Conservation (phyloP, 257 asterid genomes). For the Scutellaria minor region DNA sequence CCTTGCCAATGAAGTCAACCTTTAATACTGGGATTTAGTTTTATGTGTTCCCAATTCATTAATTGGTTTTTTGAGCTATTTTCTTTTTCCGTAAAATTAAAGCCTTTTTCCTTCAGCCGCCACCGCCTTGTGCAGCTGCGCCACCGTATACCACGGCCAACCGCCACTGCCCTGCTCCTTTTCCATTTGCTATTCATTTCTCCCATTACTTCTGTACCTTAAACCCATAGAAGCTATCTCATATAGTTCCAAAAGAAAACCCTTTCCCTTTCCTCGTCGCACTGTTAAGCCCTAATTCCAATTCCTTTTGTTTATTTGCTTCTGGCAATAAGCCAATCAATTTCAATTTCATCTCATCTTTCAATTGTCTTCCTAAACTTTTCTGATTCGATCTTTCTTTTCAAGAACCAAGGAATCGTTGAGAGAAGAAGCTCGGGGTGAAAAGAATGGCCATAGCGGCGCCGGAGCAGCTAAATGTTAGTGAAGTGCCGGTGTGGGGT, state of each 20-base stretch:
- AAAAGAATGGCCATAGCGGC: slow-evolving; percentile 71
- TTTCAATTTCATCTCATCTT: slow-evolving; percentile 2
- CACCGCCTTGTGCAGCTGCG: slow-evolving; percentile 18
- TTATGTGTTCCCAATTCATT: too few relatives aligned
- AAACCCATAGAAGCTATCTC: background rate
- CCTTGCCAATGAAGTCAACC: too few relatives aligned
- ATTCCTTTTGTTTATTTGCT: background rate
- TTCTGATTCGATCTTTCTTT: slow-evolving; percentile 16
- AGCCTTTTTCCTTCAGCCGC: background rate
- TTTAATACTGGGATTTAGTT: too few relatives aligned
- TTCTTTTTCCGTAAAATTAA: too few relatives aligned
- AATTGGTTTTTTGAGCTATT: too few relatives aligned
- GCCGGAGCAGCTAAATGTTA: slow-evolving; percentile 73
- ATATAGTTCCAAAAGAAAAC: background rate
- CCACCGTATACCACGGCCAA: slow-evolving; percentile 26
- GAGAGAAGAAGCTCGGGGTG: slow-evolving; percentile 11
- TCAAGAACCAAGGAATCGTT: slow-evolving; percentile 12
- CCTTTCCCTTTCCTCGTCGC: background rate
- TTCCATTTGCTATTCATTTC: background rate
- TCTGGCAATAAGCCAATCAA: background rate
- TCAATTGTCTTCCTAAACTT: background rate
- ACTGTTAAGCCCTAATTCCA: slow-evolving; percentile 39
- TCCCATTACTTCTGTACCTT: background rate
- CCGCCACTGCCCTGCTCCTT: slow-evolving; percentile 12
- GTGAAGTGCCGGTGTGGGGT: slow-evolving; percentile 78